These are phyloP conservation scores for Kodamaea kakaduensis DNA, from an alignment of 805 yeast species.

Conservation along the genomic window DNA sequence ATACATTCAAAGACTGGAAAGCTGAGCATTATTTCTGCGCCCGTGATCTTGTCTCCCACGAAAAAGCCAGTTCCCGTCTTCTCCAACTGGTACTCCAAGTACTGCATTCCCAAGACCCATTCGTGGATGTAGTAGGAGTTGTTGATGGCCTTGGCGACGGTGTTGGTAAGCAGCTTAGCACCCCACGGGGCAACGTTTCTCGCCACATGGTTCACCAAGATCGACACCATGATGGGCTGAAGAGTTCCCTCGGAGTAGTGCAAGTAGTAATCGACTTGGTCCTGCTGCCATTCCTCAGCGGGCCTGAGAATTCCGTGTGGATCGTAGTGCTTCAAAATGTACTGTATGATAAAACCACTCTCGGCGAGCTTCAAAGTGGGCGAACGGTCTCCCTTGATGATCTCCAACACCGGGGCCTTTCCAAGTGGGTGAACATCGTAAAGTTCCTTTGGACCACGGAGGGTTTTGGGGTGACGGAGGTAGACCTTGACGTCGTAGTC, in stretches of 20 bases:
- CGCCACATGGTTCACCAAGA: constrained; percentile 38
- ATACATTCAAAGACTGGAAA: constrained; percentile 42
- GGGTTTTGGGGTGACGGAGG: constrained; percentile 44
- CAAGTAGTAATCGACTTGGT: constrained; percentile 48
- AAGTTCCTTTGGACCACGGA: constrained; percentile 40
- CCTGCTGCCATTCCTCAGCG: constrained; percentile 18
- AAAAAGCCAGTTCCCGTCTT: constrained; percentile 34
- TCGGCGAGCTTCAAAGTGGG: constrained; percentile 33
- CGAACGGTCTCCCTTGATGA: constrained; percentile 31
- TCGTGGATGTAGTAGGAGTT: constrained; percentile 49
- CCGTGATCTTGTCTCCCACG: constrained; percentile 49
- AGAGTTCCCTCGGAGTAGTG: constrained; percentile 63
- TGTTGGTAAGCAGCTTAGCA: constrained; percentile 39
- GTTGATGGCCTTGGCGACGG: constrained; percentile 44
- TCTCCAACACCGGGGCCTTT: constrained; percentile 56
- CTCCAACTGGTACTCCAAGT: constrained; percentile 38
- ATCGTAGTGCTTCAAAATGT: constrained; percentile 34
- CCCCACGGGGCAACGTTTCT: constrained; percentile 46
- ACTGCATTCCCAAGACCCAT: constrained; percentile 34
- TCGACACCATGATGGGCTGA: constrained; percentile 42
- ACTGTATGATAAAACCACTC: constrained; percentile 38
- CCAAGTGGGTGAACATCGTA: constrained; percentile 58
- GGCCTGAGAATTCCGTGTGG: constrained; percentile 25
- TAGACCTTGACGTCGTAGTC: constrained; percentile 53
- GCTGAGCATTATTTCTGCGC: constrained; percentile 52